phyloP scores from a whole-genome alignment of 2,329 filamentous ascomycete species.

The Talaromyces sp. region DNA sequence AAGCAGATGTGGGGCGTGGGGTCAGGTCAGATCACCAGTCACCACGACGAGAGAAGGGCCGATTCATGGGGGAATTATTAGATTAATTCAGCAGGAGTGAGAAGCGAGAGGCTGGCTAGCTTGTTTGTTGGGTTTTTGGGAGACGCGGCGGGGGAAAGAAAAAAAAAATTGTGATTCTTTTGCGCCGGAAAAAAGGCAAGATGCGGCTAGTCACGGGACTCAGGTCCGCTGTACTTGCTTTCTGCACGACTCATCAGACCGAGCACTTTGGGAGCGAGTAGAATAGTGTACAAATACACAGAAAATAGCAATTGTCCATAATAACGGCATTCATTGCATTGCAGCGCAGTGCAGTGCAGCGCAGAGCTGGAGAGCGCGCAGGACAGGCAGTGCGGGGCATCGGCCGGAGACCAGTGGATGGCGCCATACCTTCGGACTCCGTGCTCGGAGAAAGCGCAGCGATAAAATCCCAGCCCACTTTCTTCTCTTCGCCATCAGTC shows the following conservation, averaged over 20 bases:
- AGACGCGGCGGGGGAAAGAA: not conserved
- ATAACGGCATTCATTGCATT: not conserved
- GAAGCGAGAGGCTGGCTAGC: not conserved
- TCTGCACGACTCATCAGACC: not conserved
- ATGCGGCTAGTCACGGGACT: not conserved
- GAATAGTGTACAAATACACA: not conserved
- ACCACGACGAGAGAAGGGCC: not conserved
- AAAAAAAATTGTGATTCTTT: not conserved
- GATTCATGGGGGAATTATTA: not conserved
- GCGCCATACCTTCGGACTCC: constrained; percentile 13
- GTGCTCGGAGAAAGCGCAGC: constrained; percentile 10
- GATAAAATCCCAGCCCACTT: constrained; percentile 18
- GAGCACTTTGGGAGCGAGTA: not conserved
- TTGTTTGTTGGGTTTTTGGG: not conserved
- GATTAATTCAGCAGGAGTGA: not conserved
- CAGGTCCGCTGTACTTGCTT: not conserved
- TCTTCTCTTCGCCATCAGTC: constrained; percentile 15
- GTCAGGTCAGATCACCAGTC: not conserved
- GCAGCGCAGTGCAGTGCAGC: not conserved
- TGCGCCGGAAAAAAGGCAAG: not conserved
- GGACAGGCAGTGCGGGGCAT: not conserved
- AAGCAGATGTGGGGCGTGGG: not conserved
- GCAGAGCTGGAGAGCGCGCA: not conserved
- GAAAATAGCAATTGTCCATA: not conserved
- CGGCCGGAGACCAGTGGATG: constrained; percentile 1